Percentiles rank a stretch among this genome's conserved stretches.
Conservation (phyloP, 768 basidiomycete genomes). For the Pleurotus ostreatus region DNA sequence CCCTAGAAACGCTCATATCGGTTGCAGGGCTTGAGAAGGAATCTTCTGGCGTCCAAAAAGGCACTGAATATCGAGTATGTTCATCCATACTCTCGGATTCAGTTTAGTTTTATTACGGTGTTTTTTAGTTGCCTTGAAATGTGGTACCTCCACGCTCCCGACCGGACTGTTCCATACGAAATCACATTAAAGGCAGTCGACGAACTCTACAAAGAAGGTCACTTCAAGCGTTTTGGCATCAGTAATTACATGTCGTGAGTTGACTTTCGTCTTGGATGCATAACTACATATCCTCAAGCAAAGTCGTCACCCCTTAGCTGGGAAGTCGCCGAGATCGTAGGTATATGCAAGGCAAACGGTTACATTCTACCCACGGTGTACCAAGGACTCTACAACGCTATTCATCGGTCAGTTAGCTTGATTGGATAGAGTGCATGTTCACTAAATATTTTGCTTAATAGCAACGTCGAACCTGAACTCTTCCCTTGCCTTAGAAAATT, state of each 20-base stretch:
- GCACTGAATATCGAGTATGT: constrained; percentile 41
- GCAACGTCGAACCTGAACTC: constrained; percentile 49
- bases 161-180: constrained; percentile 53
- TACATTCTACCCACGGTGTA: constrained; percentile 42
- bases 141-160: constrained; percentile 60
- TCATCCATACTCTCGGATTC: constrained; percentile 4
- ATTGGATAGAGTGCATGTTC: constrained; percentile 29
- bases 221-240: constrained; percentile 59
- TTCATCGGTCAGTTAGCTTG: constrained; percentile 26
- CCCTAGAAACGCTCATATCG: constrained; percentile 13
- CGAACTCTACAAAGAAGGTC: constrained; percentile 52
- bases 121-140: constrained; percentile 38
- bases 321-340: constrained; percentile 43
- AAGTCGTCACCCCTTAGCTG: background rate
- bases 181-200: constrained; percentile 51
- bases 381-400: constrained; percentile 24
- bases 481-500: constrained; percentile 45
- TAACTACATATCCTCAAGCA: background rate
- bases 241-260: constrained; percentile 55
- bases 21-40: constrained; percentile 38
- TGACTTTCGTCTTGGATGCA: background rate
- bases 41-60: constrained; percentile 43
- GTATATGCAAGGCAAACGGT: constrained; percentile 37
- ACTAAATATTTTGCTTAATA: constrained; percentile 35
- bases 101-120: background rate